These are phyloP conservation scores for Piromyces sp. DNA, from an alignment of 192 early-diverging fungal genomes.

Conservation along the genomic window DNA sequence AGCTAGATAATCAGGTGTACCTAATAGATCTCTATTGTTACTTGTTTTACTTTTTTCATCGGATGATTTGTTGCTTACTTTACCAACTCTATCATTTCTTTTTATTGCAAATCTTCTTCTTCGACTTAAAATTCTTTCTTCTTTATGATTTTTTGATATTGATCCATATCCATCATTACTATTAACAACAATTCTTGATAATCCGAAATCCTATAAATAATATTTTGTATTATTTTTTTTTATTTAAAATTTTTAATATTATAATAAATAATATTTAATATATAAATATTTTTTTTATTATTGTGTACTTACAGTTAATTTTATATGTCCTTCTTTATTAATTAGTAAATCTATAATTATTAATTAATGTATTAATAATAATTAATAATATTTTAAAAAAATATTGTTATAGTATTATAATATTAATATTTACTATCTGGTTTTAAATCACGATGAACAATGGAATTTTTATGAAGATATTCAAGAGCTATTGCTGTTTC, in stretches of 20 bases:
- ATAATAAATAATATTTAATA: no score
- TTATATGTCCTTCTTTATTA: constrained; percentile 74
- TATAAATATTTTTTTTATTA: no score
- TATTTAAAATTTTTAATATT: no score
- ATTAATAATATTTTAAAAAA: neutral
- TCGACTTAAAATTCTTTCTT: neutral
- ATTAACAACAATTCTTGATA: constrained; percentile 51
- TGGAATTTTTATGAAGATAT: constrained; percentile 77
- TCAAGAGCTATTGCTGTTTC: constrained; percentile 79
- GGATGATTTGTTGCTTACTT: constrained; percentile 1
- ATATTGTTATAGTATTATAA: constrained; percentile 8
- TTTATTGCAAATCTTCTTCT: constrained; percentile 9
- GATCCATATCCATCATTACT: neutral
- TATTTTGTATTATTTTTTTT: neutral
- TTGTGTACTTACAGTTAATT: constrained; percentile 38
- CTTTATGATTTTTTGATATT: neutral
- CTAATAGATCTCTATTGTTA: constrained; percentile 18
- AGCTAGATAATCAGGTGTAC: constrained; percentile 88
- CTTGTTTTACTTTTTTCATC: neutral
- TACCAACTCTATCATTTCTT: constrained; percentile 12
- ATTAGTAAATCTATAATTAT: constrained; percentile 56
- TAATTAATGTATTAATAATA: constrained; percentile 1
- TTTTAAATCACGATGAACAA: constrained; percentile 51
- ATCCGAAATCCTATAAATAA: constrained; percentile 63
- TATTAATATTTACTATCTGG: constrained; percentile 46